phyloP scores from a whole-genome alignment of 371 early-diverging fungal species.

The Thermomucor indicae-seudaticae region DNA sequence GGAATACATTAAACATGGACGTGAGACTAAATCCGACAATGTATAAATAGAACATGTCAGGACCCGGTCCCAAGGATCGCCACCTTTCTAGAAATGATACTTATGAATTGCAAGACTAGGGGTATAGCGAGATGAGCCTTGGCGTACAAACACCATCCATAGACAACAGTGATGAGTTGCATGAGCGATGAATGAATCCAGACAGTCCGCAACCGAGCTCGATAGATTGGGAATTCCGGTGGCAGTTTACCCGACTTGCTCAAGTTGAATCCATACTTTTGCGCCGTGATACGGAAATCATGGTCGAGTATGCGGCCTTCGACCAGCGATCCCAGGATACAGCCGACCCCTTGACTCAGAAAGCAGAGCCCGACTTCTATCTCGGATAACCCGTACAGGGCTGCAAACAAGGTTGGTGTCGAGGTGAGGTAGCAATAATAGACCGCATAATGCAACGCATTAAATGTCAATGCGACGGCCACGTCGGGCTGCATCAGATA shows the following conservation, averaged over 20 bases:
- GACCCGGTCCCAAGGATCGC: background rate
- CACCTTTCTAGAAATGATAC: background rate
- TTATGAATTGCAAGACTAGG: constrained; percentile 27
- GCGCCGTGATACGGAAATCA: constrained; percentile 20
- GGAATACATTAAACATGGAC: constrained; percentile 18
- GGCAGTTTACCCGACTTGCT: constrained; percentile 11
- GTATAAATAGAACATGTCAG: background rate
- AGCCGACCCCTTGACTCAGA: constrained; percentile 25
- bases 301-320: constrained; percentile 26
- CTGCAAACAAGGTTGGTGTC: constrained; percentile 18
- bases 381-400: constrained; percentile 17
- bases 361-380: constrained; percentile 34
- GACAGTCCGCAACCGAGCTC: constrained; percentile 21
- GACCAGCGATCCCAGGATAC: constrained; percentile 21
- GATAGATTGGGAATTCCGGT: constrained; percentile 21
- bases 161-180: constrained; percentile 15
- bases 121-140: constrained; percentile 21
- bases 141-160: constrained; percentile 27
- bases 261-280: constrained; percentile 1
- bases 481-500: constrained; percentile 20
- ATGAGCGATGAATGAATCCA: constrained; percentile 15
- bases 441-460: constrained; percentile 13
- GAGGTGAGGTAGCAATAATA: constrained; percentile 21
- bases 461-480: constrained; percentile 11
- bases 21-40: constrained; percentile 17